phyloP scores from a whole-genome alignment of 176 grass and related monocot species.

The Alopecurus myosuroides region DNA sequence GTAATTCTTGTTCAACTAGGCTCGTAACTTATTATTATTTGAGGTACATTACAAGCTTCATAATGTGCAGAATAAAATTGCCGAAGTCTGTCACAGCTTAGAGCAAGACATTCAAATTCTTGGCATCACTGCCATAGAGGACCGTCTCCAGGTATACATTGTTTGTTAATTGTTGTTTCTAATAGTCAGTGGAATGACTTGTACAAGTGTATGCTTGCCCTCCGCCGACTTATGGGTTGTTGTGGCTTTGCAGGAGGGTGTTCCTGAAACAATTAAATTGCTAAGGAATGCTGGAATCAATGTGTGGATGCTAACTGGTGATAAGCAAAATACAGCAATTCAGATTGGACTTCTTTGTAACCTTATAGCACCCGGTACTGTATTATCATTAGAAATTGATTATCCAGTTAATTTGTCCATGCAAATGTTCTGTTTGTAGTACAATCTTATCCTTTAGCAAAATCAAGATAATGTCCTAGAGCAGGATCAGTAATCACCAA shows the following conservation, averaged over 20 bases:
- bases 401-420: neutral
- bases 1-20: neutral
- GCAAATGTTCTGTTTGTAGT: neutral
- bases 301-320: conserved; percentile 96
- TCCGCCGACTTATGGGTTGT: conserved; percentile 3
- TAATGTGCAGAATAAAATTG: conserved; percentile 53
- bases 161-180: neutral
- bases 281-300: conserved; percentile 91
- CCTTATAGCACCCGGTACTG: conserved; percentile 70
- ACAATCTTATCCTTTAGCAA: neutral
- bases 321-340: conserved; percentile 91
- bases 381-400: conserved; percentile 16
- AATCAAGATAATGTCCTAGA: neutral
- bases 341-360: conserved; percentile 90
- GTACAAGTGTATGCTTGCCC: conserved; percentile 10
- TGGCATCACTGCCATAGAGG: conserved; percentile 93
- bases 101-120: conserved; percentile 82
- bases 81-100: conserved; percentile 67
- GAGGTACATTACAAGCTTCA: conserved; percentile 9
- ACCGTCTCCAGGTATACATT: conserved; percentile 73
- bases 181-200: neutral
- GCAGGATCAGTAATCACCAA: neutral
- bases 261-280: conserved; percentile 89
- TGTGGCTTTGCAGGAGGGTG: conserved; percentile 65
- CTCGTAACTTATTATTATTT: neutral